These are phyloP conservation scores for Spatholobus suberectus DNA, from an alignment of 306 rosid species.

Conservation along the genomic window DNA sequence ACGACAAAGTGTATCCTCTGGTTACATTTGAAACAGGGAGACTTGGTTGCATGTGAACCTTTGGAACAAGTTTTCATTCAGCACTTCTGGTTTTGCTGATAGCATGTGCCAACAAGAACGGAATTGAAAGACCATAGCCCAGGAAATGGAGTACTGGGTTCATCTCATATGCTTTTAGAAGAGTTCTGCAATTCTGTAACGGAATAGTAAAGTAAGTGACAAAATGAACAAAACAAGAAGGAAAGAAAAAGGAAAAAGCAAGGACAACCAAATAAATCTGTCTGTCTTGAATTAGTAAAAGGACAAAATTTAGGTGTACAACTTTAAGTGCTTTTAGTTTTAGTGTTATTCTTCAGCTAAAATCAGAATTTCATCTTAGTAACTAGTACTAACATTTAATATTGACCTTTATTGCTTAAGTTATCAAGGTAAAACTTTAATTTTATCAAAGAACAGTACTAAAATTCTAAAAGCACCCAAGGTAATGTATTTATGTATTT, in stretches of 20 bases:
- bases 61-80: constrained; percentile 36
- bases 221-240: constrained; percentile 5
- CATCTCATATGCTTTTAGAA: constrained; percentile 89
- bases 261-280: constrained; percentile 1
- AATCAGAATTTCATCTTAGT: not conserved
- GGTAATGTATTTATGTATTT: not conserved
- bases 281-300: not conserved
- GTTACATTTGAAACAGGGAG: not conserved
- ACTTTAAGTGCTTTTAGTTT: not conserved
- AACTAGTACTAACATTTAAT: not conserved
- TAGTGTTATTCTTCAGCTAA: not conserved
- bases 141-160: constrained; percentile 79
- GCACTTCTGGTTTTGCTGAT: constrained; percentile 57
- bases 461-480: not conserved
- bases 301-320: not conserved
- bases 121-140: constrained; percentile 67
- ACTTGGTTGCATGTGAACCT: not conserved
- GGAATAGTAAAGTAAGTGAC: constrained; percentile 39
- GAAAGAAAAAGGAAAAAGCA: not conserved
- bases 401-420: not conserved
- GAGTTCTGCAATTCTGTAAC: constrained; percentile 77
- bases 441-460: not conserved
- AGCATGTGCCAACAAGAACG: constrained; percentile 68
- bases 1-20: not conserved
- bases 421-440: not conserved